These are phyloP conservation scores for Endocarpon pusillum DNA, from an alignment of 495 filamentous ascomycete species.

Conservation along the genomic window DNA sequence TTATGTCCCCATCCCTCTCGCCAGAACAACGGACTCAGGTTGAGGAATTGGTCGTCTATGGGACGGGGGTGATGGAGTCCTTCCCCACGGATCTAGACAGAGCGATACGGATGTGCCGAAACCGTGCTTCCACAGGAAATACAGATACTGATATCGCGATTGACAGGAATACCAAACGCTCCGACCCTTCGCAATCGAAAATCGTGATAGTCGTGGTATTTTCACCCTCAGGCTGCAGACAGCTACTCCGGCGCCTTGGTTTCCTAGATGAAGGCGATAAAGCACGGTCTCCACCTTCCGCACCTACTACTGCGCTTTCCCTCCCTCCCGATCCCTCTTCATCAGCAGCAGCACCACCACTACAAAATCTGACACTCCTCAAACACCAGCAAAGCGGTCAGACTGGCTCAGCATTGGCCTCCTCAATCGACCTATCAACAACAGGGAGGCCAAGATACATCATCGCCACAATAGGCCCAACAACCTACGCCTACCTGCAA, in stretches of 20 bases:
- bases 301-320: too few relatives aligned
- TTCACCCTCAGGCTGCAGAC: constrained; percentile 74
- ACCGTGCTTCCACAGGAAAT: too few relatives aligned
- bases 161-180: background rate
- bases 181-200: too few relatives aligned
- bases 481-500: constrained; percentile 60
- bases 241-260: constrained; percentile 53
- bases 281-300: too few relatives aligned
- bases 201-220: constrained; percentile 81
- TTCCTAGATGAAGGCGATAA: constrained; percentile 26
- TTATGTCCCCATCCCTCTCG: constrained; percentile 36
- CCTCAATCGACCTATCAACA: background rate
- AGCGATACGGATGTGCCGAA: too few relatives aligned
- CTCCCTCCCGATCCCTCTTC: constrained; percentile 11
- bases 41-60: constrained; percentile 69
- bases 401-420: too few relatives aligned
- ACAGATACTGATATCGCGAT: too few relatives aligned
- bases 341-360: background rate
- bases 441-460: constrained; percentile 21
- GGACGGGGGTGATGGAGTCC: constrained; percentile 58
- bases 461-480: constrained; percentile 84
- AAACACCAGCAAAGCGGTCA: background rate
- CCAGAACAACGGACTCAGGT: constrained; percentile 35
- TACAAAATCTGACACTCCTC: background rate
- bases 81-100: constrained; percentile 32